Base-by-base conservation (phyloP, 2,329 filamentous ascomycete species). In the Chrysoporthe austroafricana region DNA sequence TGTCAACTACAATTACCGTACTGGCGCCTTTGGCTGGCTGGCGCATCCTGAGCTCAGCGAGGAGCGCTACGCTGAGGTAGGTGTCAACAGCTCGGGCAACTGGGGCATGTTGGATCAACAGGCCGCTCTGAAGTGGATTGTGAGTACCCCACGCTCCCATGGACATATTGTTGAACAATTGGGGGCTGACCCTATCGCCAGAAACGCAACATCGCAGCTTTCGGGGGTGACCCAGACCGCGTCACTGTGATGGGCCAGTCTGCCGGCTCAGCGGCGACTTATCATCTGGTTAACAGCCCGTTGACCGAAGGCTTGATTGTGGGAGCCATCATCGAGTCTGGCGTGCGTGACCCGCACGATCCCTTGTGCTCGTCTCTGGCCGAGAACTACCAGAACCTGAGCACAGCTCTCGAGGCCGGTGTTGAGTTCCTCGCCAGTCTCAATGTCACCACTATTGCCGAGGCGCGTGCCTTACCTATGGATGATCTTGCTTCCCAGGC, bases 1-100 rank as follows among this genome's bases (percentile, higher is more conserved):
- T 46, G 82, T 90, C 60, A 85, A 82, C 74, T 85, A 89, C 74
- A 86, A 85, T 76, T 88, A 91, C 76, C 84, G 90, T 9, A 82
- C 91, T 58, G 88, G 88, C 1, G 85, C 86, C 5, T 81, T 93
- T 72, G 91, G 91, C 0, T 93, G 67, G 66, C 58, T 67, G 18
- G 69, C 64, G 9, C 52, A 56, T 9, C 68, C 70, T 1, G 69
- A 74, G 59, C 58, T 74, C 21, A 69, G 50, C 6, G 65, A 68
- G 26, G 71, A 73, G 48, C 67, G 70, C 50, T 43, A 58, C 8
- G 68, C 36, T 16, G 62, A 48, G 32, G 67, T 67, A n/a, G 72
- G 71, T 14, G 62, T 70, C 32, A 69, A 69, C 62, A 70, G 63
- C 16, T 79, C 78, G 48, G 76, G 84, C n/a, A 86, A 86, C 69